Evolutionary conservation across 2,329 filamentous ascomycete genomes (phyloP).

Genomic region (Chaetoscypha palmicola): DNA sequence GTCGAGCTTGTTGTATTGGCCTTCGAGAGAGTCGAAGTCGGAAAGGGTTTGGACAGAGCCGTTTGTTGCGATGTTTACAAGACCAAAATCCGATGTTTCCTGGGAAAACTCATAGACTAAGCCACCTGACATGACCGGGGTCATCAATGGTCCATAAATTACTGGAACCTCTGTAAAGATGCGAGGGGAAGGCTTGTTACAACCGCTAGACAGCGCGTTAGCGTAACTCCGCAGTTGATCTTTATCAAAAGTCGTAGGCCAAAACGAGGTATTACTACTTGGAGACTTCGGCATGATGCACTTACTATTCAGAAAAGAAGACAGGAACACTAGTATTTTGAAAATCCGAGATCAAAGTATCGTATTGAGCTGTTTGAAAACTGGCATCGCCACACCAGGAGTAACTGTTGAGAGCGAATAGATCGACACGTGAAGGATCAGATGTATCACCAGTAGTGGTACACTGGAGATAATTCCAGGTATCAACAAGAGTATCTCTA

Average conservation of each 20-base stretch:
- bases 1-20: slow-evolving; percentile 69
- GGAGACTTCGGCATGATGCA: neutral
- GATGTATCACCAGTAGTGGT: slow-evolving; percentile 44
- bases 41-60: slow-evolving; percentile 49
- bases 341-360: slow-evolving; percentile 59
- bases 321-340: slow-evolving; percentile 59
- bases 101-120: slow-evolving; percentile 77
- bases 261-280: neutral
- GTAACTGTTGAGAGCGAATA: slow-evolving; percentile 74
- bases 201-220: slow-evolving; percentile 40
- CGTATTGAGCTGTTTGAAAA: slow-evolving; percentile 56
- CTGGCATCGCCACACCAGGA: slow-evolving; percentile 64
- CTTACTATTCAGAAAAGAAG: slow-evolving; percentile 67
- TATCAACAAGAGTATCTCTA: slow-evolving; percentile 63
- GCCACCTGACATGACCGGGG: slow-evolving; percentile 60
- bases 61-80: slow-evolving; percentile 55
- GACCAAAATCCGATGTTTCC: slow-evolving; percentile 59
- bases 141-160: slow-evolving; percentile 68
- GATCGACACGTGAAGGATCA: slow-evolving; percentile 59
- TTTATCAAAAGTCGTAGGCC: neutral
- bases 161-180: slow-evolving; percentile 68
- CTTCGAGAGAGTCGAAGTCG: slow-evolving; percentile 68
- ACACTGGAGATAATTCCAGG: slow-evolving; percentile 69
- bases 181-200: slow-evolving; percentile 65
- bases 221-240: neutral